These are phyloP conservation scores for Drechmeria coniospora DNA, from an alignment of 2,329 filamentous ascomycete genomes.

Conservation along the genomic window DNA sequence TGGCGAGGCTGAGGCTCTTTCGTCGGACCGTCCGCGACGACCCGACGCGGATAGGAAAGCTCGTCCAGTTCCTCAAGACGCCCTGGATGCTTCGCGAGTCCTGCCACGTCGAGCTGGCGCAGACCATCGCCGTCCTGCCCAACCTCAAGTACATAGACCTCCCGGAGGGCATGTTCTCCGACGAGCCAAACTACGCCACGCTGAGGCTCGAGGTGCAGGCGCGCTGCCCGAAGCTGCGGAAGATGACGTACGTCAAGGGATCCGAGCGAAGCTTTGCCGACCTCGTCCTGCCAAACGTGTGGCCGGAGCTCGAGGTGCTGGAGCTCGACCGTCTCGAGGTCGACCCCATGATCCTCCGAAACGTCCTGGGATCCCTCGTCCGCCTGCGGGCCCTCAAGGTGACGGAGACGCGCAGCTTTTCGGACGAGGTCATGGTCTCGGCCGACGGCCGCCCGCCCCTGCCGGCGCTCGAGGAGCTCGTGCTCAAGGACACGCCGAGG, in stretches of 20 bases:
- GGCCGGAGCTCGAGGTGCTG: conserved; percentile 57
- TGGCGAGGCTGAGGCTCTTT: conserved; percentile 60
- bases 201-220: conserved; percentile 74
- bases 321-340: conserved; percentile 54
- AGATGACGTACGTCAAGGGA: conserved; percentile 73
- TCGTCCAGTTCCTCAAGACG: conserved; percentile 69
- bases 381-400: conserved; percentile 62
- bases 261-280: conserved; percentile 63
- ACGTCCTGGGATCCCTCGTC: conserved; percentile 52
- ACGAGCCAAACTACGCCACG: conserved; percentile 59
- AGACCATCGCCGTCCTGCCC: conserved; percentile 70
- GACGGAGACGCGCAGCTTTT: conserved; percentile 51
- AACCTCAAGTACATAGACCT: conserved; percentile 83
- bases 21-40: conserved; percentile 72
- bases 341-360: conserved; percentile 55
- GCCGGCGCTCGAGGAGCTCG: conserved; percentile 58
- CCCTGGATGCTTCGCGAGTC: conserved; percentile 92
- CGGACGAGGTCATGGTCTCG: conserved; percentile 60
- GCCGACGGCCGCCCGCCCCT: conserved; percentile 54
- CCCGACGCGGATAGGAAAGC: conserved; percentile 47
- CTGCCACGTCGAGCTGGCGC: conserved; percentile 67
- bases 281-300: conserved; percentile 48
- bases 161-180: conserved; percentile 72
- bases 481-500: conserved; percentile 54
- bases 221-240: conserved; percentile 67